Evolutionary conservation across 2,329 filamentous ascomycete species (phyloP).

Genomic region (Diplodia corticola): DNA sequence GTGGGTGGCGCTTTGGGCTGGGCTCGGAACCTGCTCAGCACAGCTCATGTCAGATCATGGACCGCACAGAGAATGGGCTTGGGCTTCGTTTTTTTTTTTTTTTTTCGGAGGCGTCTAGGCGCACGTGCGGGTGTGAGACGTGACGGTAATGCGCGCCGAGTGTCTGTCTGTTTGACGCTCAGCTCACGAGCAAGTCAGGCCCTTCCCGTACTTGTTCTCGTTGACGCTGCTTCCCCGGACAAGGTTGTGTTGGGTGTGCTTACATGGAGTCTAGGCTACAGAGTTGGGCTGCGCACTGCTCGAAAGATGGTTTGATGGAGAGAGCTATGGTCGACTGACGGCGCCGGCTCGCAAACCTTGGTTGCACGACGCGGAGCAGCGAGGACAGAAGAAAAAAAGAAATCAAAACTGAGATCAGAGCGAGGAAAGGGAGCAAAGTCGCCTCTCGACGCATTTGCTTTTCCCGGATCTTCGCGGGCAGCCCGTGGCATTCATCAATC

Average conservation of each 20-base stretch:
- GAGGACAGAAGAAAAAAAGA: not conserved
- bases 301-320: not conserved
- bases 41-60: not conserved
- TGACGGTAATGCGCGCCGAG: no score
- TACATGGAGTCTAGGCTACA: not conserved
- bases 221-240: no score
- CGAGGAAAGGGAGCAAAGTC: not conserved
- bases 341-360: not conserved
- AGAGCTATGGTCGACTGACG: not conserved
- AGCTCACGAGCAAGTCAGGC: not conserved
- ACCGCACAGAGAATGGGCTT: not conserved
- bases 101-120: no score
- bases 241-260: no score
- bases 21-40: not conserved
- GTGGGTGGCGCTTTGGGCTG: not conserved
- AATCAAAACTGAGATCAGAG: not conserved
- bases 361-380: not conserved
- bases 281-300: not conserved
- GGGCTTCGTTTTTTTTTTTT: no score
- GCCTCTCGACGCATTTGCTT: not conserved
- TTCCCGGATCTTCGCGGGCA: constrained; percentile 14
- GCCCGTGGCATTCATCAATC: not conserved
- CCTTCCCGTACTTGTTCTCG: no score
- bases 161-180: not conserved
- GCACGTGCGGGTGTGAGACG: not conserved